phyloP scores from a whole-genome alignment of 352 stramenopile species.

The Pythium chondricola region DNA sequence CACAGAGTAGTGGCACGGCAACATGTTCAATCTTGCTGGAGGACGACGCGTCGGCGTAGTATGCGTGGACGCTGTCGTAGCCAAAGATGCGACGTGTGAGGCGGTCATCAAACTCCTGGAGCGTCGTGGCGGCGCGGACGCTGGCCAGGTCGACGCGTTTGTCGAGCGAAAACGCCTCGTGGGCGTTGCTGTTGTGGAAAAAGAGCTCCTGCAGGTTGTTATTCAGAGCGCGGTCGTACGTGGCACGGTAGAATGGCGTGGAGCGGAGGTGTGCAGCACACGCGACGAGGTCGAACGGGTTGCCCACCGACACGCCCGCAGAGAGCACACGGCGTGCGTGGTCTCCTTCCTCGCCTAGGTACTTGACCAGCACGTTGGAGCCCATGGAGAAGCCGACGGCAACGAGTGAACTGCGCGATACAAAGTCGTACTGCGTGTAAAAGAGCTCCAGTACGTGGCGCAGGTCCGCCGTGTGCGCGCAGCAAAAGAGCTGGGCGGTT shows the following conservation, averaged over 20 bases:
- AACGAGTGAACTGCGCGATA: constrained; percentile 26
- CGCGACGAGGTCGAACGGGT: constrained; percentile 56
- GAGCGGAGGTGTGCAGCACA: constrained; percentile 36
- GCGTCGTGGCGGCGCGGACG: constrained; percentile 26
- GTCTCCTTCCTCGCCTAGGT: constrained; percentile 45
- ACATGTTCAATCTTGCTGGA: constrained; percentile 28
- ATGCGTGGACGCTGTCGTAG: constrained; percentile 53
- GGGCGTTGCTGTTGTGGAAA: constrained; percentile 56
- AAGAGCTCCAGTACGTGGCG: constrained; percentile 37
- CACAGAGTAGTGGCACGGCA: constrained; percentile 48
- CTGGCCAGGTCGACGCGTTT: constrained; percentile 36
- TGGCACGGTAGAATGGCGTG: constrained; percentile 45
- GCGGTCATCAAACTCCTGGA: constrained; percentile 57
- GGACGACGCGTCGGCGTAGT: constrained; percentile 52
- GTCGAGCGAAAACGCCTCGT: constrained; percentile 46
- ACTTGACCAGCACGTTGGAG: constrained; percentile 75
- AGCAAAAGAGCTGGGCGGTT: constrained; percentile 56
- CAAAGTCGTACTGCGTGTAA: constrained; percentile 32
- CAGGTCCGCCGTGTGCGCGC: constrained; percentile 63
- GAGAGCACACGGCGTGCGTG: constrained; percentile 23
- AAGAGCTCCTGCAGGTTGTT: constrained; percentile 47
- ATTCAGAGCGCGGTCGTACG: constrained; percentile 47
- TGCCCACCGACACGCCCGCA: constrained; percentile 54
- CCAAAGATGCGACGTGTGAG: constrained; percentile 52
- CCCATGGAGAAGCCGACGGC: constrained; percentile 67